phyloP scores from a whole-genome alignment of 208 protist genomes.

The Acanthamoeba lenticulata region DNA sequence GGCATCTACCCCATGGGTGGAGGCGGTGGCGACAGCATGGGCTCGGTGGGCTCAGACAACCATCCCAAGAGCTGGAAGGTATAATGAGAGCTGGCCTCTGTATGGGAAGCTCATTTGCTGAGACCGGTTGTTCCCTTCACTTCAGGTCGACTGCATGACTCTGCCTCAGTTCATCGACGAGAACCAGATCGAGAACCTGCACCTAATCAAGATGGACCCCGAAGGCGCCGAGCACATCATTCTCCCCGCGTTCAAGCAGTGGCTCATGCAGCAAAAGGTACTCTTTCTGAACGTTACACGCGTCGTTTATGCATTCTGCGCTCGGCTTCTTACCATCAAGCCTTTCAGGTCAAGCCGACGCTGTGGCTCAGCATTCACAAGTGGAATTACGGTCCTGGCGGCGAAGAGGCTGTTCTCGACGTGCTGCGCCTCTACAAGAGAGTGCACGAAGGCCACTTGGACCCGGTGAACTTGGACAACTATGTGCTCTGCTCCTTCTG shows the following conservation, averaged over 20 bases:
- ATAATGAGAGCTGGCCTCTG: neutral
- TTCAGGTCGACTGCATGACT: constrained; percentile 43
- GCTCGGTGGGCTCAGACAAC: neutral
- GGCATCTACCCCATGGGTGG: constrained; percentile 46
- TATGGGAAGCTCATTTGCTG: no score
- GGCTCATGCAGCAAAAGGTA: neutral
- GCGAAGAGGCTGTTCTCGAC: neutral
- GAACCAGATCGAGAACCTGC: constrained; percentile 35
- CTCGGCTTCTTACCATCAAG: neutral
- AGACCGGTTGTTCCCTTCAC: neutral
- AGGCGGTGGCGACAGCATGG: constrained; percentile 54
- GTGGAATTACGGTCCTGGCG: constrained; percentile 21
- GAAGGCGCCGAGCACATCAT: constrained; percentile 53
- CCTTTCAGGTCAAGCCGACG: neutral
- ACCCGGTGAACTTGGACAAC: neutral
- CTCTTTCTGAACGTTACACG: neutral
- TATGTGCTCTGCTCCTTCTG: constrained; percentile 25
- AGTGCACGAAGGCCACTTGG: neutral
- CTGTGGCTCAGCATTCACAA: constrained; percentile 63
- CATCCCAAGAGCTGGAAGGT: constrained; percentile 40
- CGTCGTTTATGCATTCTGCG: neutral
- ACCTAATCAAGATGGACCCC: constrained; percentile 61
- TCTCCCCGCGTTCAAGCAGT: constrained; percentile 23
- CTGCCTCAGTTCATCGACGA: constrained; percentile 58
- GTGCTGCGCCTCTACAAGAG: constrained; percentile 29